Conservation (phyloP, 805 yeast species). For the Pichia nakasei region DNA sequence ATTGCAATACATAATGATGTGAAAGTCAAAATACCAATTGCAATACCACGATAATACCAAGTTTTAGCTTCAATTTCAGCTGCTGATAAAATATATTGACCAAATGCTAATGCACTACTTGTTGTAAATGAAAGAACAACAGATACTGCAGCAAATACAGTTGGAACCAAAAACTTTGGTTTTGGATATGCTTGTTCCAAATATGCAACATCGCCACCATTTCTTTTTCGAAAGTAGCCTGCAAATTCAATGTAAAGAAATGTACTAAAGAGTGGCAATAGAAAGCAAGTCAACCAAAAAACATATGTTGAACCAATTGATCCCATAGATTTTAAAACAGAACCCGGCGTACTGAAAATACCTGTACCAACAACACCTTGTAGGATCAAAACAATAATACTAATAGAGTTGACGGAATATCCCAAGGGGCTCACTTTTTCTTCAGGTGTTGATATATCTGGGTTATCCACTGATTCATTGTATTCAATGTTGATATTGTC, state of each 20-base stretch:
- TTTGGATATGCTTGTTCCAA: conserved; percentile 60
- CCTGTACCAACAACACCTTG: conserved; percentile 73
- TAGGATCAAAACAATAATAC: conserved; percentile 54
- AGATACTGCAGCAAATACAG: conserved; percentile 59
- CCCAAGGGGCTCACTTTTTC: conserved; percentile 27
- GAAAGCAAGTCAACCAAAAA: conserved; percentile 34
- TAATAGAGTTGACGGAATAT: conserved; percentile 28
- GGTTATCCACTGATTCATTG: neutral
- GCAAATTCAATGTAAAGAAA: conserved; percentile 34
- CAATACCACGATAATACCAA: conserved; percentile 75
- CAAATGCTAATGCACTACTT: conserved; percentile 73
- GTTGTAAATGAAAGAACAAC: conserved; percentile 82
- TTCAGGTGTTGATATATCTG: conserved; percentile 26
- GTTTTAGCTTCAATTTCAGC: conserved; percentile 58
- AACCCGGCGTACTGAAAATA: conserved; percentile 62
- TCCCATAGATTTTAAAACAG: conserved; percentile 40
- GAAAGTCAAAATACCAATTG: conserved; percentile 64
- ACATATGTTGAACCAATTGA: conserved; percentile 36
- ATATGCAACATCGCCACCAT: conserved; percentile 83
- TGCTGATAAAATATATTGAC: conserved; percentile 68
- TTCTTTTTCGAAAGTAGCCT: conserved; percentile 41
- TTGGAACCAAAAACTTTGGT: conserved; percentile 62
- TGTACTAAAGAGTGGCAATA: conserved; percentile 31
- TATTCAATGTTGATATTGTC: neutral
- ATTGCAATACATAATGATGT: conserved; percentile 56